Base-by-base conservation (phyloP, 176 grass and related monocot species). In the Oryza meridionalis region DNA sequence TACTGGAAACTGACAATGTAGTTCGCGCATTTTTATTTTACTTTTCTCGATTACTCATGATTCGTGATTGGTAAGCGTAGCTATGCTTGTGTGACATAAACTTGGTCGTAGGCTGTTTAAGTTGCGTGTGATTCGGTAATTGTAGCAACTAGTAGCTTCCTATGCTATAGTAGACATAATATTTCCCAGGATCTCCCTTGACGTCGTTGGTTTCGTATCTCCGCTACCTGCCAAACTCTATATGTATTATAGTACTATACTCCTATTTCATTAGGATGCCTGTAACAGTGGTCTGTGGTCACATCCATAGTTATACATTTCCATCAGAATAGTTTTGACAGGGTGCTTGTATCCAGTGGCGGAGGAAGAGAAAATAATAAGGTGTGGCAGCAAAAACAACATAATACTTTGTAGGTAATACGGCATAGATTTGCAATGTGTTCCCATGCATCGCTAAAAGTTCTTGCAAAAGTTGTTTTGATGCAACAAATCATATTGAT, bases 1-100 rank as follows among this genome's bases (percentile, higher is more conserved):
- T 85, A 77, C 24, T 76, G 47, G 42, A 5, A 67, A 62, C 24
- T 22, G 38, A 47, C 50, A 75, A 75, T 83, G 31, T 46, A 43
- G 49, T 40, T 75, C 51, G 11, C 25, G 35, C 5, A 8, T 8
- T 58, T 58, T 11, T 24, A 40, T 21, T 49, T 50, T 31, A n/a
- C 21, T 40, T 65, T 40, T 50, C 21, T 75, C 38, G 51, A n/a
- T 25, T 29, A 77, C 9, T 76, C 21, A 72, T 8, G 16, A 77
- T 3, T 69, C 21, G 33, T 62, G n/a, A 42, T 42, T 40, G 40
- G 7, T 50, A 24, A 68, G 27, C 50, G 70, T 45, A 68, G 59
- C 55, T 86, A 67, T 81, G 42, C 59, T 35, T 25, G 12, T 45
- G 14, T 80, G n/a, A 21, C 26, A 27, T 73, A 64, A 37, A 53